Conservation (phyloP, 352 stramenopile species). For the Globisporangium recalcitrans region DNA sequence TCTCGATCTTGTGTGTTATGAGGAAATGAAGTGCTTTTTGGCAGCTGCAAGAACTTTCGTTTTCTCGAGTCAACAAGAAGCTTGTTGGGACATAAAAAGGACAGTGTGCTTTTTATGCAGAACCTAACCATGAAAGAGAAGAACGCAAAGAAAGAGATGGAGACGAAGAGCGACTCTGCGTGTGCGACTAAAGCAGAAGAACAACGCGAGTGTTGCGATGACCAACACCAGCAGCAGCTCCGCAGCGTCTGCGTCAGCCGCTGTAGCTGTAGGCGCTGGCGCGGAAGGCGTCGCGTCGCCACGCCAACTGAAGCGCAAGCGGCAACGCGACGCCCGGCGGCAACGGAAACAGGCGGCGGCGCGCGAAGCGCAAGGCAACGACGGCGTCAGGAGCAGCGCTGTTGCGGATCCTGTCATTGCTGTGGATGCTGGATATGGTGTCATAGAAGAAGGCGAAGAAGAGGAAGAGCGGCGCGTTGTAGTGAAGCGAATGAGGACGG, state of each 20-base stretch:
- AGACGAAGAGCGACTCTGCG: background rate
- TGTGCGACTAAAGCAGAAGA: too few relatives aligned
- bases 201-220: background rate
- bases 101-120: too few relatives aligned
- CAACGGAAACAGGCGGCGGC: background rate
- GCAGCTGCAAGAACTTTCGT: too few relatives aligned
- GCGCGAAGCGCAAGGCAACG: background rate
- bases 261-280: background rate
- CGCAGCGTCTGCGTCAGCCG: background rate
- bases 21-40: too few relatives aligned
- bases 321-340: background rate
- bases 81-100: too few relatives aligned
- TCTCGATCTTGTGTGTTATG: too few relatives aligned
- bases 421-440: background rate
- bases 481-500: background rate
- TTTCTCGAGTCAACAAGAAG: too few relatives aligned
- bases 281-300: background rate
- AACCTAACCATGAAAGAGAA: too few relatives aligned
- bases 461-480: background rate
- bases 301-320: conserved; percentile 1
- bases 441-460: background rate
- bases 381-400: background rate
- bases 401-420: background rate
- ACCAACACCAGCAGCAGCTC: background rate
- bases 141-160: too few relatives aligned